Evolutionary conservation across 1,284 basidiomycete species (phyloP), one percentile per base, ranked within the genome.

Genomic region (Rhodofomes roseus): DNA sequence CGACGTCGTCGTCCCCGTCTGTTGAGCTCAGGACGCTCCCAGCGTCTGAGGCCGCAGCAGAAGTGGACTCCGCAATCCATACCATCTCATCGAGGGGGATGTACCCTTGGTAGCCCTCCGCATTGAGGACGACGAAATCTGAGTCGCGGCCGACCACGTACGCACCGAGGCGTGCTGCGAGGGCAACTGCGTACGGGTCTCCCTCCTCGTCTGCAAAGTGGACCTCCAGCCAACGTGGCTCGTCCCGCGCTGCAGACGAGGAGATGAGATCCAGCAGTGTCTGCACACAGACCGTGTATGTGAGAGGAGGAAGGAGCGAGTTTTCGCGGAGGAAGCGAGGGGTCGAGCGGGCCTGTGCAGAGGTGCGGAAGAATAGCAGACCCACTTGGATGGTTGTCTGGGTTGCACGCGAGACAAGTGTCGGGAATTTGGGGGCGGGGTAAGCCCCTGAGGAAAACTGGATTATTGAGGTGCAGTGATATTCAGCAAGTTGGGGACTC

Each of bases 191-290:
- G 61, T 87, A 90, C 2, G 90, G 90, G 73, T 97, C 95, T 3
- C 88, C 93, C 73, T 97, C 95, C 67, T 89, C 90, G 62, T 93
- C 86, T 0, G 94, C 92, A 57, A 90, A 88, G 70, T 89, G 82
- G 2, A 90, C 65, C 40, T 85, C 75, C 25, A 90, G 68, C 18
- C 25, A 52, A 14, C 20, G 66, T 2, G 70, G 73, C 62, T 62
- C 60, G 22, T 60, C 56, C 34, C 46, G 44, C 46, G 70, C 66
- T 54, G 68, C 68, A 12, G 65, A 68, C 5, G 67, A 65, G 29
- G 75, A 68, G 29, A 75, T 69, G 4, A 90, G 68, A 1, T 71
- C 64, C 50, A 77, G 66, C 1, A 95, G 75, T 1, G 86, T 84
- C 54, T 84, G 77, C 1, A 92, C 73, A 66, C 89, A 91, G 1